Evolutionary conservation across 2,329 filamentous ascomycete genomes (phyloP), one percentile per base, ranked within the genome.

Genomic region (Curvularia hawaiiensis): DNA sequence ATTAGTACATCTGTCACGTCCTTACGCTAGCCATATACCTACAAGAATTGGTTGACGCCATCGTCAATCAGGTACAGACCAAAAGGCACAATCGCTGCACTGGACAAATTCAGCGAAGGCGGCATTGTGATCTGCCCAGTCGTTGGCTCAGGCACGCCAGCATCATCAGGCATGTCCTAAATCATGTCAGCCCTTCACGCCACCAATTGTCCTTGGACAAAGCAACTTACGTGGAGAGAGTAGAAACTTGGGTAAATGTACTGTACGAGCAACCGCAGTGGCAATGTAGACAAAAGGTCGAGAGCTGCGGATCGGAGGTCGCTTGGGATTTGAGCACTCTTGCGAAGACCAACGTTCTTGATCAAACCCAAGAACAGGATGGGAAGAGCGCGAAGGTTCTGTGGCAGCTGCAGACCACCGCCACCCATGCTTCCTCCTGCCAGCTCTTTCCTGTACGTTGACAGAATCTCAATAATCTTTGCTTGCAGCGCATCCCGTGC

Each of bases 51-150:
- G 6, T 92, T 97, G 78, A 97, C 94, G 3, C 93, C 93, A 71
- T 99, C 95, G 69, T 99, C 95, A 68, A 99, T 95, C 56, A 99
- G 85, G 77, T 99, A 99, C 18, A 99, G 81, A 28, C 95, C 95
- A 72, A 96, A 97, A 0, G 92, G 86, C 3, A 92, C 91, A 49
- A 99, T 85, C 46, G 90, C 87, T 76, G 94, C 92, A 1, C 93
- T 97, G 3, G 92, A 92, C 56, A 98, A 84, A 76, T 97, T 97
- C 70, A 91, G 68, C 0, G 91, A 83, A 4, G 91, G 91, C 24
- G 95, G 95, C 53, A 99, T 87, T 49, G 91, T 84, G 62, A 96
- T 97, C 70, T 96, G 91, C 68, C 92, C 93, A 2, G 91, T 97
- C 72, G 90, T 86, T 31, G 89, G 85, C 68, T 98, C 90, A 1